Conservation (phyloP, 2,329 filamentous ascomycete genomes). For the Calonectria pseudoturangicola region DNA sequence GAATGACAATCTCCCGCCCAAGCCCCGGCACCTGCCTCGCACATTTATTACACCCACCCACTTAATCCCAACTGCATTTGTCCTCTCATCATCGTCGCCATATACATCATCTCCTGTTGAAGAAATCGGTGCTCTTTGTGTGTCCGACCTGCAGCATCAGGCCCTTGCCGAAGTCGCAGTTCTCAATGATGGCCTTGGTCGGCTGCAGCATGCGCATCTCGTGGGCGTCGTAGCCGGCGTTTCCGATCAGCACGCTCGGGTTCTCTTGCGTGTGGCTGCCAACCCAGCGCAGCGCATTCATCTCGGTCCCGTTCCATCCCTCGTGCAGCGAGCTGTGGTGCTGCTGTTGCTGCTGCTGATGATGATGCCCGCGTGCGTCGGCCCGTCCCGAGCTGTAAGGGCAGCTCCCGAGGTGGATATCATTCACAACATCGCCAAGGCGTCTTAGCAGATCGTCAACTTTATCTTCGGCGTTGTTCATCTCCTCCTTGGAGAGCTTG, state of each 20-base stretch:
- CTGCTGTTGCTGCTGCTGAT: not conserved
- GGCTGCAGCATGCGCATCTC: constrained; percentile 14
- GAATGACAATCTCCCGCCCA: no score
- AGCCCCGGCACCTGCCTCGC: not conserved
- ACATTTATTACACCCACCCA: no score
- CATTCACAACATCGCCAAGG: not conserved
- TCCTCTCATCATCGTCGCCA: not conserved
- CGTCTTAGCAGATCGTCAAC: not conserved
- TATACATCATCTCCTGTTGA: not conserved
- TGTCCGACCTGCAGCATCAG: constrained; percentile 20
- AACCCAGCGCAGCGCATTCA: constrained; percentile 13
- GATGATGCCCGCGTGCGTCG: not conserved
- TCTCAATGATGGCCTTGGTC: constrained; percentile 17
- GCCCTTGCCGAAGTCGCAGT: constrained; percentile 19
- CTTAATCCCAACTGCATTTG: no score
- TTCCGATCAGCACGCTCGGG: constrained; percentile 13
- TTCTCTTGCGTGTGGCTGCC: constrained; percentile 12
- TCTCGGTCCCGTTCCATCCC: constrained; percentile 13
- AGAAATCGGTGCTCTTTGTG: constrained; percentile 19
- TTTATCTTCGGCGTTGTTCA: not conserved
- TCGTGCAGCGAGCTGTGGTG: not conserved
- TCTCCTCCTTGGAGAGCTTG: not conserved
- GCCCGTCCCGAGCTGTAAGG: constrained; percentile 9
- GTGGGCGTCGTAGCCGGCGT: constrained; percentile 12
- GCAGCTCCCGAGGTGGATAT: constrained; percentile 14